Conservation (phyloP, 306 rosid species). For the Cyamopsis tetragonoloba region DNA sequence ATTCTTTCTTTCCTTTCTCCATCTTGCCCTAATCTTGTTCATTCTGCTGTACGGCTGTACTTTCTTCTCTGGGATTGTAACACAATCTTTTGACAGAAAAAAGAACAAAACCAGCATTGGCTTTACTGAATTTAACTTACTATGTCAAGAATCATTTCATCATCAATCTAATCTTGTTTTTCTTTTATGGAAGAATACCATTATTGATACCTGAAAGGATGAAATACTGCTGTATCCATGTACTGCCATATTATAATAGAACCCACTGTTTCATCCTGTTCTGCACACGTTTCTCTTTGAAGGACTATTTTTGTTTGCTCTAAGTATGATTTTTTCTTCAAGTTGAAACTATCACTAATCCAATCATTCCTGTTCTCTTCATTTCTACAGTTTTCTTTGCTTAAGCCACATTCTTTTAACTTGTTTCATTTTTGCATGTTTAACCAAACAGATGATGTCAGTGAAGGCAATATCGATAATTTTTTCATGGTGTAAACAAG, state of each 20-base stretch:
- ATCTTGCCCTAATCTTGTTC: no score
- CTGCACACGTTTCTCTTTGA: conserved; percentile 4
- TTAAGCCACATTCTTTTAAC: conserved; percentile 15
- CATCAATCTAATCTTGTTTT: not conserved
- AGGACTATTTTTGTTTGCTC: conserved; percentile 15
- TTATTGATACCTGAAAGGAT: not conserved
- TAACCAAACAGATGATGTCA: conserved; percentile 53
- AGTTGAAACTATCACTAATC: not conserved
- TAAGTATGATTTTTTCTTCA: conserved; percentile 3
- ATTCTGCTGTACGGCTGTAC: no score
- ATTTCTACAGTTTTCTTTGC: conserved; percentile 5
- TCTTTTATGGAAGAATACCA: not conserved
- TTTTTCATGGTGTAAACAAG: conserved; percentile 55
- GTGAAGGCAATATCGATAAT: conserved; percentile 67
- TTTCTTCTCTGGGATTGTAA: no score
- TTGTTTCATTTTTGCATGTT: conserved; percentile 29
- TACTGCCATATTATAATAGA: conserved; percentile 5
- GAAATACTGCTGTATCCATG: not conserved
- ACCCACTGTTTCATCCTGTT: not conserved
- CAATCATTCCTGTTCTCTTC: not conserved
- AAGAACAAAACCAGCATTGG: not conserved
- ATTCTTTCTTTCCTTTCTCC: no score
- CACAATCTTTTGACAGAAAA: no score
- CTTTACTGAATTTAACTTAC: not conserved
- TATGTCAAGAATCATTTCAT: not conserved